phyloP scores from a whole-genome alignment of 768 basidiomycete genomes.

The Rhodotorula diobovata region DNA sequence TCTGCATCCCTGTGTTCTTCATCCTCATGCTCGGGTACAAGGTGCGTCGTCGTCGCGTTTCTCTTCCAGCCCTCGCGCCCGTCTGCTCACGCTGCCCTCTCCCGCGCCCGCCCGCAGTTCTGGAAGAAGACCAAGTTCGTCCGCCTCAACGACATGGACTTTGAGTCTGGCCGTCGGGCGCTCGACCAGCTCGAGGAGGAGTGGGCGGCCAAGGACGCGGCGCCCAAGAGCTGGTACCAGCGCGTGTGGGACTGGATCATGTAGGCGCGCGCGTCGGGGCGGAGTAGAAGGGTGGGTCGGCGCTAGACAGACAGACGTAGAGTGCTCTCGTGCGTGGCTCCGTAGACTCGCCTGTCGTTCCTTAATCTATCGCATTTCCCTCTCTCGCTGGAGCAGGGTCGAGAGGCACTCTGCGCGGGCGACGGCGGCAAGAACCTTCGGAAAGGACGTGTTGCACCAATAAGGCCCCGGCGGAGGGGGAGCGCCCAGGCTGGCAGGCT shows the following conservation, averaged over 20 bases:
- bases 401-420: no score
- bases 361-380: no score
- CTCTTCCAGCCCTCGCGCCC: neutral
- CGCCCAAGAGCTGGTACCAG: conserved; percentile 58
- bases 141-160: conserved; percentile 24
- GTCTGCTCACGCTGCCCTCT: neutral
- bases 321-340: no score
- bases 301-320: no score
- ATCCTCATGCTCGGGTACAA: conserved; percentile 27
- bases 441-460: no score
- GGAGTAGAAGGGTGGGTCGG: no score
- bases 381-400: no score
- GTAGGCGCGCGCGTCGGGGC: no score
- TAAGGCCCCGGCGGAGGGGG: no score
- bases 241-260: neutral
- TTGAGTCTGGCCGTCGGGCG: conserved; percentile 15
- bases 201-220: conserved; percentile 46
- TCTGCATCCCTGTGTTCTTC: conserved; percentile 35
- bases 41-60: neutral
- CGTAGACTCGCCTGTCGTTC: no score
- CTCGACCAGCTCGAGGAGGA: conserved; percentile 55
- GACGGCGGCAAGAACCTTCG: no score
- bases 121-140: conserved; percentile 21
- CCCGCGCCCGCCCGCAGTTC: neutral
- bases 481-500: no score